These are phyloP conservation scores for Tilletia caries DNA, from an alignment of 1,284 basidiomycete genomes.

Conservation along the genomic window DNA sequence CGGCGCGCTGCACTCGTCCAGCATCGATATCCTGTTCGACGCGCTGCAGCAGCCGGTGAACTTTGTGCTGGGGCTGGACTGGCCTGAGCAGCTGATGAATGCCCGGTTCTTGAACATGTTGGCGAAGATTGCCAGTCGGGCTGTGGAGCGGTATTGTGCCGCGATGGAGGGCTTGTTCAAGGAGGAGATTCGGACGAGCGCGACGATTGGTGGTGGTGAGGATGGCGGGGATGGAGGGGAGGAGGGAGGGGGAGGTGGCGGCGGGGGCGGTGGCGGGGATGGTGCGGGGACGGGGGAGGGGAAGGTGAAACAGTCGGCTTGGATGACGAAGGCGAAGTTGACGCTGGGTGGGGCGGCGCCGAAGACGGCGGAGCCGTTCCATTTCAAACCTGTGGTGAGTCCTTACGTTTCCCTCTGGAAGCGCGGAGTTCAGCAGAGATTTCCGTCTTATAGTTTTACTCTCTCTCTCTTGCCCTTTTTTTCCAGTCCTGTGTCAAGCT, in stretches of 20 bases:
- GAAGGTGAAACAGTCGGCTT: not conserved
- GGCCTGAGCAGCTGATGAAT: slow-evolving; percentile 84
- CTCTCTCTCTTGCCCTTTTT: too few relatives aligned
- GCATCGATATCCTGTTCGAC: slow-evolving; percentile 91
- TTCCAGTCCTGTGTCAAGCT: slow-evolving; percentile 81
- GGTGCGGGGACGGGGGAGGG: slow-evolving; percentile 3
- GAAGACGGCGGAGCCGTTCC: slow-evolving; percentile 87
- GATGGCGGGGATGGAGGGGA: not conserved
- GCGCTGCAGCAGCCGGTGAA: slow-evolving; percentile 85
- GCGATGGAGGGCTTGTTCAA: slow-evolving; percentile 85
- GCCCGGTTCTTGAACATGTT: slow-evolving; percentile 78
- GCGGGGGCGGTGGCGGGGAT: not conserved
- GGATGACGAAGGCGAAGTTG: slow-evolving; percentile 59
- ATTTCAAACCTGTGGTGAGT: slow-evolving; percentile 71
- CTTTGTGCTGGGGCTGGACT: slow-evolving; percentile 82
- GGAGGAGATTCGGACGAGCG: slow-evolving; percentile 79
- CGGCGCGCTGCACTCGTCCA: slow-evolving; percentile 81
- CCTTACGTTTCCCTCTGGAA: not conserved
- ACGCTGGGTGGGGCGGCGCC: slow-evolving; percentile 72
- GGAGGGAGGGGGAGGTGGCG: not conserved
- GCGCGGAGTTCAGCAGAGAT: too few relatives aligned
- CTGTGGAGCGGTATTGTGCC: slow-evolving; percentile 85
- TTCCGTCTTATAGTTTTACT: too few relatives aligned
- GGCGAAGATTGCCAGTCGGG: slow-evolving; percentile 79
- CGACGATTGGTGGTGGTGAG: slow-evolving; percentile 56